Evolutionary conservation across 176 grass and related monocot genomes (phyloP), one percentile per base, ranked within the genome.

Genomic region (Oryza longistaminata): DNA sequence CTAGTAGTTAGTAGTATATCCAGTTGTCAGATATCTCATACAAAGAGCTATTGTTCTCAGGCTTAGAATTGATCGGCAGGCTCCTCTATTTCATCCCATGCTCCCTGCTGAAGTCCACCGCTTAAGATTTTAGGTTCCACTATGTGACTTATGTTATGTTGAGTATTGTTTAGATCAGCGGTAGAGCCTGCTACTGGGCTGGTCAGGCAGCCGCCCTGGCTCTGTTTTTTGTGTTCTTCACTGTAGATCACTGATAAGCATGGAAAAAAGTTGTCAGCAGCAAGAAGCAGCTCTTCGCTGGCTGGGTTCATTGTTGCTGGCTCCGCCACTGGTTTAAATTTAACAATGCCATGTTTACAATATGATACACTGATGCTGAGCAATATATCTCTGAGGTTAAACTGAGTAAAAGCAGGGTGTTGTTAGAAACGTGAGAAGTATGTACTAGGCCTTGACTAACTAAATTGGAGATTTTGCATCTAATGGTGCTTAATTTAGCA

Each of bases 51-150:
- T 35, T 77, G 5, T 76, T 37, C 9, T 77, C 33, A 45, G 22
- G 53, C 25, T 72, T 2, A 67, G 45, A 74, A 68, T 22, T 22
- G 42, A 73, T 66, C 66, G 19, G 3, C 52, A 3, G 48, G 45
- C n/a, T 42, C 33, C n/a, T 42, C 33, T 68, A 75, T 77, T 79
- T 43, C 35, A 39, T 83, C 11, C 40, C 16, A 71, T 52, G 66
- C 52, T 66, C 53, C 66, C 44, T 14, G 65, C 35, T 42, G 14
- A 45, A 44, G 9, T 42, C 75, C 24, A 88, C 17, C 6, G 37
- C 10, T 74, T 35, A 14, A 27, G 34, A n/a, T 7, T 75, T 79
- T 79, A 69, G 37, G 26, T 73, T 66, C 8, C 26, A 74, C 73
- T 25, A 74, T 69, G 44, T 43, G 26, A 73, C 31, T 78, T 37